Percentiles rank a stretch among this genome's conserved stretches.
These are phyloP conservation scores for Euclidium syriacum DNA, from an alignment of 345 rosid species.

Conservation along the genomic window DNA sequence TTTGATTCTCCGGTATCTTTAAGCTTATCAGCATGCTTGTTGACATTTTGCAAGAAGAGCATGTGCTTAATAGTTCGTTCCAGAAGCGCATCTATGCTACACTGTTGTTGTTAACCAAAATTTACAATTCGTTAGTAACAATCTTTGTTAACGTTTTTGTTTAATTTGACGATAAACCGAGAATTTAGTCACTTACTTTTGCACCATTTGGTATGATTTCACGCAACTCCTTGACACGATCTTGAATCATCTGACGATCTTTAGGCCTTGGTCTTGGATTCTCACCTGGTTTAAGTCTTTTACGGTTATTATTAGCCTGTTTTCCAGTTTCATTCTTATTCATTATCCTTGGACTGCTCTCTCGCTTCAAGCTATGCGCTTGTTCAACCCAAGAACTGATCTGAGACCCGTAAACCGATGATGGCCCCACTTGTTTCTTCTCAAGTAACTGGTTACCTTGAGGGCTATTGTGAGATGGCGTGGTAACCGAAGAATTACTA, in stretches of 20 bases:
- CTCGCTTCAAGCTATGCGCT: constrained; percentile 47
- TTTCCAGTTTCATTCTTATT: constrained; percentile 49
- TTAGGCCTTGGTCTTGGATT: constrained; percentile 95
- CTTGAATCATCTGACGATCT: constrained; percentile 99
- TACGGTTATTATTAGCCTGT: constrained; percentile 51
- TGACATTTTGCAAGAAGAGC: constrained; percentile 97
- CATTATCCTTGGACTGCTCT: constrained; percentile 65
- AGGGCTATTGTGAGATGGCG: constrained; percentile 37
- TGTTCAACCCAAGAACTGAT: constrained; percentile 86
- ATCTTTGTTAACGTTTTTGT: background rate
- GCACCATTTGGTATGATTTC: constrained; percentile 96
- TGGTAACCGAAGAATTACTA: constrained; percentile 52
- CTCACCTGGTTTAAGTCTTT: constrained; percentile 90
- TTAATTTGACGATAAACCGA: background rate
- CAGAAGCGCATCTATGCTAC: constrained; percentile 94
- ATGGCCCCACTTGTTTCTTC: constrained; percentile 35
- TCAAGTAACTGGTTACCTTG: constrained; percentile 38
- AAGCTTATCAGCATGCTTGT: constrained; percentile 87
- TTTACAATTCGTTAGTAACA: background rate
- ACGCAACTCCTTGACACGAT: constrained; percentile 93
- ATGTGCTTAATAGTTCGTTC: constrained; percentile 96
- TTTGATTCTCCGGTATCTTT: constrained; percentile 79
- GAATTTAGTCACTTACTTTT: constrained; percentile 51
- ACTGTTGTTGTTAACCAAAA: constrained; percentile 49
- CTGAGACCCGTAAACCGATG: constrained; percentile 64